Base-by-base conservation (phyloP, 1,139 yeast species). In the Taphrina communis region DNA sequence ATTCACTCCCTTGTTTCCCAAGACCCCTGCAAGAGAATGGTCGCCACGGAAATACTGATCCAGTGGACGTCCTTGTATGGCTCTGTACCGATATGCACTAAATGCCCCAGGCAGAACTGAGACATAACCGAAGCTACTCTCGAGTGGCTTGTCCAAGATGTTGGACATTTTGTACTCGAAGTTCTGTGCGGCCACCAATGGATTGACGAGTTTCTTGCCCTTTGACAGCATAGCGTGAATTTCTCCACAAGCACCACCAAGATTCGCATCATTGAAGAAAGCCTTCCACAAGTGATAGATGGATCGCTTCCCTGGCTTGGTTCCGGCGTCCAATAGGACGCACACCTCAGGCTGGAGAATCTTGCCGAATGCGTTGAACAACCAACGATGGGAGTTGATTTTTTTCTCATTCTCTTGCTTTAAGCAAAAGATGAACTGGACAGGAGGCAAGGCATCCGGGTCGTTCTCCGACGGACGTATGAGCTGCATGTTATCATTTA, bases 161-260 rank as follows among this genome's bases (percentile, higher is more conserved):
- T 91, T 91, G 11, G 97, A 90, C 88, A 91, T 88, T 75, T 91
- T 91, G 78, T 91, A 91, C 77, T 91, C 97, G 75, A 91, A 91
- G 76, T 91, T 91, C 77, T 91, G 97, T 0, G 97, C 88, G 0
- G 97, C 97, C 44, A 91, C 94, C 69, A 91, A 80, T 1, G 97
- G 97, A 75, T 91, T 91, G 9, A 88, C 75, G 72, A 91, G 79
- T 71, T 88, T 88, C 14, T 79, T 77, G 7, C 85, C 86, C 70
- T 83, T 84, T 21, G 97, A 97, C 77, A 91, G 84, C 88, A 89
- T 90, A 0, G 97, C 93, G 73, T 89, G 90, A 73, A 91, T 90
- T 77, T 91, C 97, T 73, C 97, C 97, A 68, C 97, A 95, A 1
- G 96, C 96, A 70, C 97, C 97, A 7, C 97, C 97, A 70, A 91